Conservation (phyloP, 352 stramenopile genomes). For the Phytophthora tentaculata region DNA sequence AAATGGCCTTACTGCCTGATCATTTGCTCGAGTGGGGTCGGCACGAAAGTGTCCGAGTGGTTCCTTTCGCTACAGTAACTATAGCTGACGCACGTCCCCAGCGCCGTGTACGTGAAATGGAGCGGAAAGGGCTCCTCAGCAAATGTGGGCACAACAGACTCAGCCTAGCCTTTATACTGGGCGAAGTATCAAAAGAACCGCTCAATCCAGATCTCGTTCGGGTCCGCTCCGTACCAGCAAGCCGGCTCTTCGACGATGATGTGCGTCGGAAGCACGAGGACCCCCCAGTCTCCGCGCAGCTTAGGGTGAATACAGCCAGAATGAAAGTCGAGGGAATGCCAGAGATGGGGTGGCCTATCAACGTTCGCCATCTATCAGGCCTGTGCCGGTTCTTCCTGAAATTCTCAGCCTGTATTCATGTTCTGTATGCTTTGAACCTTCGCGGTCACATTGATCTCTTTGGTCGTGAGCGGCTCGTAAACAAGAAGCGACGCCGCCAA, state of each 20-base stretch:
- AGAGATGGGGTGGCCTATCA: constrained; percentile 1
- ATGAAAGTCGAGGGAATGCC: background rate
- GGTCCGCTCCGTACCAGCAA: constrained; percentile 2
- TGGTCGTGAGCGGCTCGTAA: background rate
- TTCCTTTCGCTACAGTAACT: background rate
- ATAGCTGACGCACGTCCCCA: background rate
- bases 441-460: constrained; percentile 5
- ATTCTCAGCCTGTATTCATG: background rate
- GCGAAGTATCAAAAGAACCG: background rate
- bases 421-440: background rate
- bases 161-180: constrained; percentile 4
- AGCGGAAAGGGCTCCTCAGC: constrained; percentile 2
- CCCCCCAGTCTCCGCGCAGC: background rate
- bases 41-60: background rate
- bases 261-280: constrained; percentile 1
- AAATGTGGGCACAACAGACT: background rate
- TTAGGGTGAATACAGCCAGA: background rate
- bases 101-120: constrained; percentile 6
- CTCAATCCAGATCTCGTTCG: background rate
- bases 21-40: constrained; percentile 5
- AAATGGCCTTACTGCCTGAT: constrained; percentile 5
- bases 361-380: background rate
- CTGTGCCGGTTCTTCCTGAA: background rate
- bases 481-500: background rate
- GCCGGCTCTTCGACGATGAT: background rate